Percentiles rank a stretch among this genome's conserved stretches.
These are phyloP conservation scores for Russula compacta DNA, from an alignment of 768 basidiomycete genomes.

Conservation along the genomic window DNA sequence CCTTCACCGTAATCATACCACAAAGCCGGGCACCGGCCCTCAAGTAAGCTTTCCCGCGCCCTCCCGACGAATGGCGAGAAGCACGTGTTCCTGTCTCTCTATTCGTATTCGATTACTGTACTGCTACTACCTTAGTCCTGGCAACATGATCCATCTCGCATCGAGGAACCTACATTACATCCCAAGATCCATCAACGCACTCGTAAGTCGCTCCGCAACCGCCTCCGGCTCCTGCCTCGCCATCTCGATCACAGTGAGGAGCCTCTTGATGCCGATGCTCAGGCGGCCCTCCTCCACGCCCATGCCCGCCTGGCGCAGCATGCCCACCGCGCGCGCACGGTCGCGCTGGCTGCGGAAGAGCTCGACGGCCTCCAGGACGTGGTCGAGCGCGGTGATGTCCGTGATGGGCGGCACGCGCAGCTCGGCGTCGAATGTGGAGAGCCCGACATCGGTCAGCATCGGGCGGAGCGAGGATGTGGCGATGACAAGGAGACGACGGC, in stretches of 20 bases:
- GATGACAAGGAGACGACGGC: conserved; percentile 82
- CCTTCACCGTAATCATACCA: too few species aligned
- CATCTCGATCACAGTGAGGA: conserved; percentile 91
- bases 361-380: conserved; percentile 68
- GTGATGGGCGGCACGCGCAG: conserved; percentile 78
- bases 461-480: conserved; percentile 86
- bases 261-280: conserved; percentile 88
- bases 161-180: conserved; percentile 22
- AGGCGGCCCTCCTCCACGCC: conserved; percentile 38
- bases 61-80: not conserved
- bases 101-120: not conserved
- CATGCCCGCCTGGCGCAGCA: conserved; percentile 71
- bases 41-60: conserved; percentile 12
- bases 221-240: conserved; percentile 89
- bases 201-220: conserved; percentile 60
- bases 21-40: not conserved
- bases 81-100: not conserved
- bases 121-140: too few species aligned
- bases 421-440: conserved; percentile 82
- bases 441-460: conserved; percentile 80
- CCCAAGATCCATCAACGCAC: conserved; percentile 50
- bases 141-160: too few species aligned
- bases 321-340: conserved; percentile 46
- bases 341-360: conserved; percentile 58
- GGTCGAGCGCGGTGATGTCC: conserved; percentile 58